phyloP scores from a whole-genome alignment of 495 filamentous ascomycete species.

The Penicillium alfredii region DNA sequence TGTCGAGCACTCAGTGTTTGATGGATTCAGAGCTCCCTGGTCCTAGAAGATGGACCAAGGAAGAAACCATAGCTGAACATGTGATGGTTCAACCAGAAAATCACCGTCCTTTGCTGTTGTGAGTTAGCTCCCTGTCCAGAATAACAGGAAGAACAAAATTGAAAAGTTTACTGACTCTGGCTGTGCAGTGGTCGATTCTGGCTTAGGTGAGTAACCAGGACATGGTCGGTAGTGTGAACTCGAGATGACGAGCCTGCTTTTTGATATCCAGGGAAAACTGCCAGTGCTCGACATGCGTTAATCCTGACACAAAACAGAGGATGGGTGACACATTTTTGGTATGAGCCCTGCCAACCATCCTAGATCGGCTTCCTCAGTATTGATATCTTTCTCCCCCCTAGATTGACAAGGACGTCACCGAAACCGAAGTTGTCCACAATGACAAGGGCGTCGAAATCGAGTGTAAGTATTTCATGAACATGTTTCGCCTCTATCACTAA shows the following conservation, averaged over 20 bases:
- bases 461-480: constrained; percentile 19
- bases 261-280: constrained; percentile 64
- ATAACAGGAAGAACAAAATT: too few species aligned
- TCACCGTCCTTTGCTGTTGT: too few species aligned
- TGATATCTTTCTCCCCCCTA: too few species aligned
- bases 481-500: constrained; percentile 14
- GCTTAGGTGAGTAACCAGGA: constrained; percentile 15
- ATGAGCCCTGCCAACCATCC: constrained; percentile 10
- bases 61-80: too few species aligned
- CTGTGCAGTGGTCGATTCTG: constrained; percentile 14
- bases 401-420: constrained; percentile 51
- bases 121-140: background rate
- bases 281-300: constrained; percentile 65
- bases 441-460: constrained; percentile 15
- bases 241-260: constrained; percentile 1
- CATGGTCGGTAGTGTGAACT: background rate
- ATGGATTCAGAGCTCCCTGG: too few species aligned
- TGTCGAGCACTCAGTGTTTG: too few species aligned
- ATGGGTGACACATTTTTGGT: constrained; percentile 66
- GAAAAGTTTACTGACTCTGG: constrained; percentile 2
- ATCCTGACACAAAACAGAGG: constrained; percentile 72
- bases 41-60: too few species aligned
- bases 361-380: background rate
- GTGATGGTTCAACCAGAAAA: too few species aligned
- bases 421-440: constrained; percentile 17